Percentiles rank a stretch among this genome's conserved stretches.
phyloP scores from a whole-genome alignment of 2,329 filamentous ascomycete genomes.

The Botrytis fragariae region DNA sequence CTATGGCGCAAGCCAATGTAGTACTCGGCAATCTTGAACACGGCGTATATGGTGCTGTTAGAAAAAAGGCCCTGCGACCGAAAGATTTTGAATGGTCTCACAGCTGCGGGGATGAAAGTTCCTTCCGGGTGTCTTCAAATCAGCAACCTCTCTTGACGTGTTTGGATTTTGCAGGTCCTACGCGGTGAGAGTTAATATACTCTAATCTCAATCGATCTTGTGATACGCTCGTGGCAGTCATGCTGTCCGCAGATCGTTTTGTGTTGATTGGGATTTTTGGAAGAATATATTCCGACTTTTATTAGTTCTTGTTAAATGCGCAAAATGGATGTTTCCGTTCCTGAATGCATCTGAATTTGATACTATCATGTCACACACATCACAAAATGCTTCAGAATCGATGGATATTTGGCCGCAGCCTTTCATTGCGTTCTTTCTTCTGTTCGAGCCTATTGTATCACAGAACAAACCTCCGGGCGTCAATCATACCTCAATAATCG shows the following conservation, averaged over 20 bases:
- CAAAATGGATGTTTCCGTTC: neutral
- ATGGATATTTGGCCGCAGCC: neutral
- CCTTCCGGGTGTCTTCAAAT: neutral
- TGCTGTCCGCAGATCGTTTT: neutral
- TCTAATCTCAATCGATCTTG: neutral
- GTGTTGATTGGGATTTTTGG: neutral
- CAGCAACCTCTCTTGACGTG: neutral
- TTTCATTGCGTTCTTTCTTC: neutral
- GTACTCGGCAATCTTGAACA: slow-evolving; percentile 3
- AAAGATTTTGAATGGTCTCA: neutral
- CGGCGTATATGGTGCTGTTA: neutral
- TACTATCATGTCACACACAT: neutral
- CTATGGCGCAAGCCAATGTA: neutral
- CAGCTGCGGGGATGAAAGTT: neutral
- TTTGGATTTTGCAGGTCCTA: neutral
- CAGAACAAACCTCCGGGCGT: neutral
- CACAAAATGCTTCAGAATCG: neutral
- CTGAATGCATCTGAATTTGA: neutral
- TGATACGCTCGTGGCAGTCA: neutral
- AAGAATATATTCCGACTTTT: too few species aligned
- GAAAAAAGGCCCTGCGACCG: neutral
- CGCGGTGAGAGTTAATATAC: neutral
- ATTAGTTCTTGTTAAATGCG: neutral
- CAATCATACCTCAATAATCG: neutral
- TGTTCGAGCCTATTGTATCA: neutral